Percentiles rank a stretch among this genome's conserved stretches.
Conservation (phyloP, 768 basidiomycete species). For the Tulasnella calospora region DNA sequence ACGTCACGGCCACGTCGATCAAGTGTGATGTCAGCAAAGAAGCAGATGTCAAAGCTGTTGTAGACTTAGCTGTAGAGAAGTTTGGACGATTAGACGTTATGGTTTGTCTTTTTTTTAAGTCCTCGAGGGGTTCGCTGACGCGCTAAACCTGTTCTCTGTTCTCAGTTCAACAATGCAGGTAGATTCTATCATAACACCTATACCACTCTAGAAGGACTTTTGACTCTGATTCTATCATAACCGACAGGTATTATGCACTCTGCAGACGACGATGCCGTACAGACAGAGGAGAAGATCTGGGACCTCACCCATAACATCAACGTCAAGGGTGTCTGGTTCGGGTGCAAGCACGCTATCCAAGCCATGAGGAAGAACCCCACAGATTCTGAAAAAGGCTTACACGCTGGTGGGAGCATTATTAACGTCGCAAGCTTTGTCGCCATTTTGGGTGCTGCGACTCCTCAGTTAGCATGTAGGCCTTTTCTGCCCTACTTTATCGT, state of each 20-base stretch:
- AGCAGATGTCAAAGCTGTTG: constrained; percentile 72
- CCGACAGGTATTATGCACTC: constrained; percentile 93
- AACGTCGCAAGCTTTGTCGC: constrained; percentile 98
- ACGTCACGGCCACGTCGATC: constrained; percentile 59
- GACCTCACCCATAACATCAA: constrained; percentile 90
- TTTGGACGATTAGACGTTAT: constrained; percentile 96
- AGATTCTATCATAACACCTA: constrained; percentile 28
- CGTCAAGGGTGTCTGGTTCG: constrained; percentile 99
- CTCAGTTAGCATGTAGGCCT: constrained; percentile 91
- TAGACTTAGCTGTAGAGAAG: constrained; percentile 70
- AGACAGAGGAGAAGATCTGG: constrained; percentile 97
- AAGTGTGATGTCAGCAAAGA: constrained; percentile 90
- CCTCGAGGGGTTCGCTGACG: neutral
- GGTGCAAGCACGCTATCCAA: constrained; percentile 93
- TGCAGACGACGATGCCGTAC: constrained; percentile 87
- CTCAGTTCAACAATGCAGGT: constrained; percentile 88
- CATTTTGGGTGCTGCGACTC: constrained; percentile 91
- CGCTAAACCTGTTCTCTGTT: neutral
- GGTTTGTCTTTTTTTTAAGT: constrained; percentile 46
- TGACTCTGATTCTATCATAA: neutral
- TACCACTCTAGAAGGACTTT: neutral
- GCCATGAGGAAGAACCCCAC: constrained; percentile 93
- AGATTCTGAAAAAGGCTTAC: constrained; percentile 74
- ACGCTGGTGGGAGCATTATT: constrained; percentile 79
- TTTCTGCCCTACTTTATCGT: neutral